These are phyloP conservation scores for Phytophthora tubulina DNA, from an alignment of 352 stramenopile genomes.

Conservation along the genomic window DNA sequence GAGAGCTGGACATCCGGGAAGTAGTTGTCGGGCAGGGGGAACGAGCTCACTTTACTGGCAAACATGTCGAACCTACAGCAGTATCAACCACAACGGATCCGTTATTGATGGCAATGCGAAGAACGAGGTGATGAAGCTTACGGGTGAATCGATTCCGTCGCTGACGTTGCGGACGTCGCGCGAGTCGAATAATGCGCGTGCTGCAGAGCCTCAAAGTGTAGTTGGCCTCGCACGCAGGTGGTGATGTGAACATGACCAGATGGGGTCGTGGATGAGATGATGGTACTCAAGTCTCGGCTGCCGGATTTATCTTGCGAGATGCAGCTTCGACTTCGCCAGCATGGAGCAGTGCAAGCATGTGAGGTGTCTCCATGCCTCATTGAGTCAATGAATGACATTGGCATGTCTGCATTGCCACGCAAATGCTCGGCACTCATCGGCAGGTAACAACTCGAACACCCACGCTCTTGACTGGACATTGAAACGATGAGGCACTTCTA, in stretches of 20 bases:
- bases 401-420: not conserved
- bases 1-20: conserved; percentile 54
- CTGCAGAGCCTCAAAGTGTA: conserved; percentile 12
- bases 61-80: conserved; percentile 19
- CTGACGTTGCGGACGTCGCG: conserved; percentile 10
- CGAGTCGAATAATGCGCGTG: conserved; percentile 15
- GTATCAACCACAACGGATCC: not conserved
- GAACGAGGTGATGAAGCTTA: not conserved
- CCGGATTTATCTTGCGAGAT: conserved; percentile 24
- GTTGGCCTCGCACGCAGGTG: conserved; percentile 22
- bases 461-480: conserved; percentile 18
- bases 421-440: conserved; percentile 10
- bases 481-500: not conserved
- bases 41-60: conserved; percentile 26
- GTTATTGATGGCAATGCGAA: conserved; percentile 9
- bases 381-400: not conserved
- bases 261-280: conserved; percentile 33
- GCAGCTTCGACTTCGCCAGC: conserved; percentile 3
- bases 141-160: conserved; percentile 6
- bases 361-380: conserved; percentile 16
- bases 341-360: conserved; percentile 10
- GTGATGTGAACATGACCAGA: conserved; percentile 36
- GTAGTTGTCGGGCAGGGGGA: conserved; percentile 50
- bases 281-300: conserved; percentile 4
- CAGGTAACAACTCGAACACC: not conserved